Evolutionary conservation across 768 basidiomycete genomes (phyloP), one percentile per base, ranked within the genome.

Genomic region (Xerocomellus amylosporus): DNA sequence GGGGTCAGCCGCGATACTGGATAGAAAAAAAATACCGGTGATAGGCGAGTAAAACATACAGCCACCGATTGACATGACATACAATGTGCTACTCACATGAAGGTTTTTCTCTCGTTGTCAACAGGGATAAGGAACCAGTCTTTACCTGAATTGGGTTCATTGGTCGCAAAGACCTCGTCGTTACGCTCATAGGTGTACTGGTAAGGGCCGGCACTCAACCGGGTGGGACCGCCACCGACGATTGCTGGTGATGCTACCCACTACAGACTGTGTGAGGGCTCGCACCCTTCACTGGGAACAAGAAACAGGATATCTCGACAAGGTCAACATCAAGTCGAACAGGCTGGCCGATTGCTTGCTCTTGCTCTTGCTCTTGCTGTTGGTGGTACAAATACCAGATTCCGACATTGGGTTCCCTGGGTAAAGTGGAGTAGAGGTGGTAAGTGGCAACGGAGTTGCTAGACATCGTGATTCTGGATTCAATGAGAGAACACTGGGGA

Each of bases 281-380:
- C 8, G 8, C 31, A 7, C 4, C 2, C 5, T n/a, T 15, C 8
- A n/a, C 10, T 8, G 4, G 9, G 13, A n/a, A 20, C 14, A 14
- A 4, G 40, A 30, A 38, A 44, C 15, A 24, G 1, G 14, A 42
- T 49, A 57, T 53, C 31, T 47, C n/a, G 42, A 48, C 19, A 13
- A 48, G 41, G 20, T 56, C 52, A 20, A 20, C 46, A 5, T 2
- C n/a, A 9, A 56, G 41, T 12, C 28, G 30, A 39, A 56, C 55
- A 17, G 41, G 30, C 41, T 54, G 52, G 26, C 33, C 36, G 8
- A 0, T 3, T 17, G n/a, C 6, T 4, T 34, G 4, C 14, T n/a
- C 4, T 13, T 34, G 36, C n/a, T n/a, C n/a, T n/a, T n/a, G n/a
- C n/a, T n/a, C n/a, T n/a, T n/a, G n/a, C n/a, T n/a, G n/a, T n/a